Percentiles rank a stretch among this genome's conserved stretches.
These are phyloP conservation scores for Triadica sebifera DNA, from an alignment of 345 rosid species.

Conservation along the genomic window DNA sequence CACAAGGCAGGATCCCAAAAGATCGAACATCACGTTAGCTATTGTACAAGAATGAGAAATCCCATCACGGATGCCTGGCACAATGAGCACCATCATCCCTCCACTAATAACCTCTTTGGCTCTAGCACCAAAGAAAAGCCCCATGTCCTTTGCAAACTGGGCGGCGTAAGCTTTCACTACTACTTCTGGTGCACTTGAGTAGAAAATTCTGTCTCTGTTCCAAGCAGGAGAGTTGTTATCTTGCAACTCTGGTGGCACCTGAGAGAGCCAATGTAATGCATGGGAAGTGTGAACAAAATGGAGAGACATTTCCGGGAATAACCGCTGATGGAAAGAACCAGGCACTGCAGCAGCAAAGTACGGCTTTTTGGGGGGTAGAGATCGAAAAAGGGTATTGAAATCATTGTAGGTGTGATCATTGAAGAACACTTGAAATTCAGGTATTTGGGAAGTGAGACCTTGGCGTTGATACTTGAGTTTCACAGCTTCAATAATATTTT, in stretches of 20 bases:
- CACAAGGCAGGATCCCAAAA: constrained; percentile 34
- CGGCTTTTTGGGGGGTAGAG: constrained; percentile 18
- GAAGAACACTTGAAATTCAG: constrained; percentile 54
- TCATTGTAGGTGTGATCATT: constrained; percentile 47
- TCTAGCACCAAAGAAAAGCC: constrained; percentile 34
- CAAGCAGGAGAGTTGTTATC: constrained; percentile 32
- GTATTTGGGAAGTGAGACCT: constrained; percentile 11
- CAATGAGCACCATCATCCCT: constrained; percentile 34
- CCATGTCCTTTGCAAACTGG: constrained; percentile 39
- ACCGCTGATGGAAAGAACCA: constrained; percentile 6
- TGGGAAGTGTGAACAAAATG: constrained; percentile 1
- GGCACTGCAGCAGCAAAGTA: constrained; percentile 12
- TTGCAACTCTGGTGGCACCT: constrained; percentile 5
- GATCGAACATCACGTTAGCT: constrained; percentile 16
- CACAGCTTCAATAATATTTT: constrained; percentile 38
- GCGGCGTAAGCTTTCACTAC: constrained; percentile 35
- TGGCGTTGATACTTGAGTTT: constrained; percentile 27
- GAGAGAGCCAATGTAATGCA: constrained; percentile 13
- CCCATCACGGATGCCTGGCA: constrained; percentile 35
- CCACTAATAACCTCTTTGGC: constrained; percentile 36
- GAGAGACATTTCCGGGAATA: constrained; percentile 5
- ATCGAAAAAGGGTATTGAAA: constrained; percentile 53
- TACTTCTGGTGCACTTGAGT: constrained; percentile 24
- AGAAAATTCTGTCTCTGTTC: constrained; percentile 42
- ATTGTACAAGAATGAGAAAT: constrained; percentile 18